Conservation (phyloP, 352 stramenopile genomes). For the Saprolegnia parasitica region DNA sequence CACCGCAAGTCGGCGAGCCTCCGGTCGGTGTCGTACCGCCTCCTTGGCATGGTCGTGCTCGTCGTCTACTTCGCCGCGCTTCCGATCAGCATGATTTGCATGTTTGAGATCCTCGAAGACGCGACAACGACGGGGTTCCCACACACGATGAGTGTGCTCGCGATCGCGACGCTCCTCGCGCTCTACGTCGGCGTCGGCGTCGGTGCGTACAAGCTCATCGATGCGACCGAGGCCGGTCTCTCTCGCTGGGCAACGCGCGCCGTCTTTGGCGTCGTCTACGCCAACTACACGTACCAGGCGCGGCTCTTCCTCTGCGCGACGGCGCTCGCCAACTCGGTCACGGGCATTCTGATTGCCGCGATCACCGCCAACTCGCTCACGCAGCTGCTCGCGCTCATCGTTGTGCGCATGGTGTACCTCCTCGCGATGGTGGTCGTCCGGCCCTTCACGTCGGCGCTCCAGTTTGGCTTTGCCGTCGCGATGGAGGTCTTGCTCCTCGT, state of each 20-base stretch:
- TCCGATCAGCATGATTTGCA: conserved; percentile 52
- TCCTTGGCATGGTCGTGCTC: conserved; percentile 55
- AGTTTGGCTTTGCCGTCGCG: neutral
- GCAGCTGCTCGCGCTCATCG: conserved; percentile 53
- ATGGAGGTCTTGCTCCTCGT: conserved; percentile 17
- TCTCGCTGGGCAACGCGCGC: conserved; percentile 54
- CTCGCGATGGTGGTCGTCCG: conserved; percentile 42
- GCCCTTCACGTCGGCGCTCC: conserved; percentile 32
- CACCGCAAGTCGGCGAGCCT: conserved; percentile 24
- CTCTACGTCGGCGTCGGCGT: conserved; percentile 43
- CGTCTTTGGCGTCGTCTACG: conserved; percentile 59
- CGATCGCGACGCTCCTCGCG: conserved; percentile 42
- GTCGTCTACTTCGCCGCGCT: conserved; percentile 61
- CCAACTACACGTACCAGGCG: conserved; percentile 50
- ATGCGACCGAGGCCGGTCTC: conserved; percentile 51
- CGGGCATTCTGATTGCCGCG: conserved; percentile 50
- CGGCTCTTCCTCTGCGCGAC: conserved; percentile 65
- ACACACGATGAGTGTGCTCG: conserved; percentile 36
- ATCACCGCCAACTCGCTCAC: conserved; percentile 45
- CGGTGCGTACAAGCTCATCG: conserved; percentile 46
- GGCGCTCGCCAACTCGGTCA: conserved; percentile 50
- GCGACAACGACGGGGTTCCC: conserved; percentile 32
- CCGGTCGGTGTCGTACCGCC: conserved; percentile 53
- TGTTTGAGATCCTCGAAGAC: conserved; percentile 67
- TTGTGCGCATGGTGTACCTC: conserved; percentile 49